Evolutionary conservation across 805 yeast species (phyloP), one percentile per base, ranked within the genome.

Genomic region (Sugiyamaella floridensis): DNA sequence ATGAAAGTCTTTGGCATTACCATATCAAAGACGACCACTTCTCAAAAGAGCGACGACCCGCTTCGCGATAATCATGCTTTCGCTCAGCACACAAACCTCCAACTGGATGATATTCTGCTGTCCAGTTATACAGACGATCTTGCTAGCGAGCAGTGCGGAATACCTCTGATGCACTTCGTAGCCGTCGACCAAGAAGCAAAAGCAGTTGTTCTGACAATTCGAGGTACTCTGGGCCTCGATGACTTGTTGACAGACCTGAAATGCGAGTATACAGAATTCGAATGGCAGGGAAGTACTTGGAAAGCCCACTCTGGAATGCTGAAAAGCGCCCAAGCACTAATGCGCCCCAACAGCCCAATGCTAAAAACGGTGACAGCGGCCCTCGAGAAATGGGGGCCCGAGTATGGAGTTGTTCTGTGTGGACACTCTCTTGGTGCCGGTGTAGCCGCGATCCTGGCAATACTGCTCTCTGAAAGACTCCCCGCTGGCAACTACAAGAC

Each of bases 391-490:
- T 58, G 56, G 50, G 66, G 67, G 3, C 60, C 59, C 0, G 64
- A 58, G 10, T 67, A 65, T 47, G 70, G 70, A 8, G 55, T 67
- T 3, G 61, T 67, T 14, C 55, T 67, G 4, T 66, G 69, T 40
- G 70, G 70, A 2, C 70, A 67, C 53, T 67, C 70, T 7, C 53
- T 67, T 42, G 70, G 70, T 1, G 70, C 68, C 15, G 68, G 70
- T 2, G 69, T 67, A 1, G 68, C 65, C 2, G 66, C 70, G 1
- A 34, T 67, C 14, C 49, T 67, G 15, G 63, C 63, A 22, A 57
- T 67, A 10, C 54, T 67, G 20, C 47, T 62, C 1, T 53, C 67
- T 2, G 63, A 55, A 40, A 56, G 52, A 16, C 40, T 22, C n/a
- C 34, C 20, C 40, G 5, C 11, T 2, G 16, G 18, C n/a, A 8